Conservation (phyloP, 2,329 filamentous ascomycete species). For the Fusarium pseudograminearum region DNA sequence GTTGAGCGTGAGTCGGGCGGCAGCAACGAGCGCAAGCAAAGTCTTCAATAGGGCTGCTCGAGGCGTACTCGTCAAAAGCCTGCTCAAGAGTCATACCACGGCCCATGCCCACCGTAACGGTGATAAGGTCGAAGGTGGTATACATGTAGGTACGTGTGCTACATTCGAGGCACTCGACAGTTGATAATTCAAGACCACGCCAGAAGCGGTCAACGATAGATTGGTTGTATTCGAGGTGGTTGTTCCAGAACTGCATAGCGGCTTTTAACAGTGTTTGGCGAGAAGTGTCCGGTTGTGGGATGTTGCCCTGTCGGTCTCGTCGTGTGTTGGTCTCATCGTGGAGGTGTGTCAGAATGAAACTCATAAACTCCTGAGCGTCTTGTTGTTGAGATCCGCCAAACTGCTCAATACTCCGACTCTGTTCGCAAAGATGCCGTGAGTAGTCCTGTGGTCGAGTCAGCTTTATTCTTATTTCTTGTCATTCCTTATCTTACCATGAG, state of each 20-base stretch:
- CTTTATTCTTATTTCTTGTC: slow-evolving; percentile 28
- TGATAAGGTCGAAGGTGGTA: slow-evolving; percentile 66
- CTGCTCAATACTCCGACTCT: slow-evolving; percentile 49
- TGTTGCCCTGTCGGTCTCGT: slow-evolving; percentile 57
- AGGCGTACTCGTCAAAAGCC: slow-evolving; percentile 77
- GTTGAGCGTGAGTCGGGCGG: slow-evolving; percentile 73
- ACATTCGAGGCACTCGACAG: slow-evolving; percentile 74
- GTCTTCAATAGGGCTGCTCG: slow-evolving; percentile 74
- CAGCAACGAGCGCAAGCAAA: slow-evolving; percentile 83
- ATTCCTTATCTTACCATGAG: slow-evolving; percentile 64
- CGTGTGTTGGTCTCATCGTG: slow-evolving; percentile 84
- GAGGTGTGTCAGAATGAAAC: slow-evolving; percentile 82
- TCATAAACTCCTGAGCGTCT: slow-evolving; percentile 90
- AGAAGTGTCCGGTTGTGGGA: slow-evolving; percentile 51
- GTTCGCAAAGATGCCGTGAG: slow-evolving; percentile 55
- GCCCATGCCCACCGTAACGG: slow-evolving; percentile 54
- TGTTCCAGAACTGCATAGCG: slow-evolving; percentile 79
- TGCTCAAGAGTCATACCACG: slow-evolving; percentile 62
- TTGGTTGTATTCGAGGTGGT: slow-evolving; percentile 75
- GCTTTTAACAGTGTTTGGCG: slow-evolving; percentile 61
- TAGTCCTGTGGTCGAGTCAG: slow-evolving; percentile 63
- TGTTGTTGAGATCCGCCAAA: slow-evolving; percentile 85
- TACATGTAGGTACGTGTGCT: slow-evolving; percentile 62
- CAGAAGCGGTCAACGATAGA: slow-evolving; percentile 86
- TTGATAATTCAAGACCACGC: slow-evolving; percentile 79